A percentile compares a stretch with the other conserved stretches of the same genome.
Evolutionary conservation across 2,329 filamentous ascomycete genomes (phyloP).

Genomic region (Chalaropsis thielavioides): DNA sequence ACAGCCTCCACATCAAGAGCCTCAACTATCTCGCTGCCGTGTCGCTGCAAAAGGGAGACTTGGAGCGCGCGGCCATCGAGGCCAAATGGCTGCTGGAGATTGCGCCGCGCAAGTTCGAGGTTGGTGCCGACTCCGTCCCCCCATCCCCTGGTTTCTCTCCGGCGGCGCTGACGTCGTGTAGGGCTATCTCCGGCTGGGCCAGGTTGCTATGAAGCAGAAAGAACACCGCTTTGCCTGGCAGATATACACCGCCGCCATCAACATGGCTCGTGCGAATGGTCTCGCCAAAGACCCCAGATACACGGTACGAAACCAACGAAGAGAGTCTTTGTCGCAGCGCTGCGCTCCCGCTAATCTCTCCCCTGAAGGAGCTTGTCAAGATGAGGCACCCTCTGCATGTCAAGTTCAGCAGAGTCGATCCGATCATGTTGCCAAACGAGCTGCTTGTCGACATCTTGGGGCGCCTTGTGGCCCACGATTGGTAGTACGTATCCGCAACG

Average conservation of each 20-base stretch:
- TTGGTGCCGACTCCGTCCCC: too few relatives aligned
- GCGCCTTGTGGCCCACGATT: constrained; percentile 1
- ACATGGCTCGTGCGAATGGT: constrained; percentile 23
- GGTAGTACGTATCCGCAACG: constrained; percentile 3
- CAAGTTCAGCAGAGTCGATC: constrained; percentile 8
- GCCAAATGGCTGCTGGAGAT: constrained; percentile 32
- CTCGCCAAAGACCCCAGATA: constrained; percentile 14
- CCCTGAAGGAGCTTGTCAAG: constrained; percentile 15
- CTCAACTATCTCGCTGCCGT: constrained; percentile 30
- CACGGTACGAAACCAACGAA: neutral
- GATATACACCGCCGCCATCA: constrained; percentile 28
- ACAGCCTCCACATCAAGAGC: constrained; percentile 27
- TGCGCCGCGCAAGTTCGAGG: constrained; percentile 29
- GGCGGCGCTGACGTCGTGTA: too few relatives aligned
- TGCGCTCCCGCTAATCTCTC: neutral
- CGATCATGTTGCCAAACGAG: constrained; percentile 13
- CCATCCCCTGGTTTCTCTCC: too few relatives aligned
- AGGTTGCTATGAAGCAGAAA: constrained; percentile 27
- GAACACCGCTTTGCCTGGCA: constrained; percentile 29
- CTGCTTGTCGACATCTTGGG: constrained; percentile 11
- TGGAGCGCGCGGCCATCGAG: constrained; percentile 28
- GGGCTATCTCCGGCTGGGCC: constrained; percentile 32
- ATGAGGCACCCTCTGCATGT: constrained; percentile 7
- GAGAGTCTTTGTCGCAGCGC: too few relatives aligned
- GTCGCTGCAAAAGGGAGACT: constrained; percentile 26